A percentile compares a stretch with the other conserved stretches of the same genome.
These are phyloP conservation scores for Quambalaria eucalypti DNA, from an alignment of 1,284 basidiomycete species.

Conservation along the genomic window DNA sequence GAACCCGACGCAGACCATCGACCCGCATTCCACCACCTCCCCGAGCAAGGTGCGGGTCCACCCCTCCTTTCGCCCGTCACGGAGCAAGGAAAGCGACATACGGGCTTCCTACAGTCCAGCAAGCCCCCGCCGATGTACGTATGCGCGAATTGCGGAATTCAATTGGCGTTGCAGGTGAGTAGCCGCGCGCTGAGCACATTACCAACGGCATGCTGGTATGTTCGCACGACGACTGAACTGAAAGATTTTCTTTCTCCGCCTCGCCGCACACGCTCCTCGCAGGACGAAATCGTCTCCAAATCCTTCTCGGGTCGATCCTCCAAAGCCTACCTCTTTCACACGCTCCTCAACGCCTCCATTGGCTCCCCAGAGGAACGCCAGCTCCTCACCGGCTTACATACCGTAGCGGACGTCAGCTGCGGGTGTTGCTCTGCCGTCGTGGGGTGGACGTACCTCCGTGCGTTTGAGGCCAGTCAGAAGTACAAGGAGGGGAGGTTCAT, in stretches of 20 bases:
- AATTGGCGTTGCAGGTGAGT: slow-evolving; percentile 31
- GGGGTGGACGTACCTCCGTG: slow-evolving; percentile 77
- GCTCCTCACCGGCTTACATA: slow-evolving; percentile 70
- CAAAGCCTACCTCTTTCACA: slow-evolving; percentile 69
- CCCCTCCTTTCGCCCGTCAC: too few species aligned
- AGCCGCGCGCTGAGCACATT: not conserved
- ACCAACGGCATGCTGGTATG: not conserved
- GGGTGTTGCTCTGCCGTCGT: slow-evolving; percentile 66
- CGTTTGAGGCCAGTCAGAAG: slow-evolving; percentile 67
- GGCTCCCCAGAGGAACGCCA: slow-evolving; percentile 67
- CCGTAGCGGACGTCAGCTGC: slow-evolving; percentile 67
- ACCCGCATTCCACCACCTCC: too few species aligned
- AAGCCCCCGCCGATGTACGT: slow-evolving; percentile 19
- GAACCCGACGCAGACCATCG: too few species aligned
- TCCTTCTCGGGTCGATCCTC: slow-evolving; percentile 75
- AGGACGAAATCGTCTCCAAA: slow-evolving; percentile 77
- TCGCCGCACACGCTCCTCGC: slow-evolving; percentile 28
- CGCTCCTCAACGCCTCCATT: slow-evolving; percentile 64
- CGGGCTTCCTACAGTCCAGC: too few species aligned
- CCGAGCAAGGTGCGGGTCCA: too few species aligned
- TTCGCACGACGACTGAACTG: slow-evolving; percentile 54
- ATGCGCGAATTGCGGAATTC: slow-evolving; percentile 32
- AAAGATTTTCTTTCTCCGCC: not conserved
- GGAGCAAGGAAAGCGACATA: too few species aligned
- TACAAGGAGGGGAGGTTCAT: slow-evolving; percentile 82